Conservation (phyloP, 2,329 filamentous ascomycete genomes). For the Arthrobotrys musiformis region DNA sequence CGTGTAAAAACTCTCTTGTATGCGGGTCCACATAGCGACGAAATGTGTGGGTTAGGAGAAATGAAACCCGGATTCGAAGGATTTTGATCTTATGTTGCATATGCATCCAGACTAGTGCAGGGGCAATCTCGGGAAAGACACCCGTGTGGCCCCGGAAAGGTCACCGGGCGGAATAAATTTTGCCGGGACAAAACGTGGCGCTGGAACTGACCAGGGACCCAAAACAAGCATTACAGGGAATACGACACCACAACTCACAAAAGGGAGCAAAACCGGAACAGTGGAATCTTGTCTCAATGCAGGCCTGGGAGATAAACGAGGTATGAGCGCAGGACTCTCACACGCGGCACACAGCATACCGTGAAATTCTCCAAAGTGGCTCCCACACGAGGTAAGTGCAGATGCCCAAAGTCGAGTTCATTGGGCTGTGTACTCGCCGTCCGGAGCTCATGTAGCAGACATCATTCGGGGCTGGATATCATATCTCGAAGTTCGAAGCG, state of each 20-base stretch:
- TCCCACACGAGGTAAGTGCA: neutral
- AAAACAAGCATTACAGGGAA: neutral
- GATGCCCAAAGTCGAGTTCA: neutral
- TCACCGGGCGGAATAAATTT: neutral
- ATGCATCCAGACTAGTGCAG: neutral
- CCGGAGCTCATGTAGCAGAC: neutral
- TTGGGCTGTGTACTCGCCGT: neutral
- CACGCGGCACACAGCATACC: too few species aligned
- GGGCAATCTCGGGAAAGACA: neutral
- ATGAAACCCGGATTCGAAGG: slow-evolving; percentile 24
- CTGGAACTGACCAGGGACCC: slow-evolving; percentile 1
- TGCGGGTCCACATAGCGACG: slow-evolving; percentile 1
- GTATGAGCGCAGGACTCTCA: too few species aligned
- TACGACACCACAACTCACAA: neutral
- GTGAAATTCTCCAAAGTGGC: neutral
- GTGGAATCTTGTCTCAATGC: neutral
- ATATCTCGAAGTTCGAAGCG: too few species aligned
- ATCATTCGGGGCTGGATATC: too few species aligned
- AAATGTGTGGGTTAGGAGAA: slow-evolving; percentile 6
- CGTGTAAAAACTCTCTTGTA: neutral
- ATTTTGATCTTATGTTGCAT: neutral
- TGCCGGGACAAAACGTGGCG: slow-evolving; percentile 20
- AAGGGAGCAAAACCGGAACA: neutral
- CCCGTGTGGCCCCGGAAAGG: neutral
- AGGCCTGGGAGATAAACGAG: too few species aligned